Conservation (phyloP, 345 rosid species). For the Diplotaxis tenuifolia region DNA sequence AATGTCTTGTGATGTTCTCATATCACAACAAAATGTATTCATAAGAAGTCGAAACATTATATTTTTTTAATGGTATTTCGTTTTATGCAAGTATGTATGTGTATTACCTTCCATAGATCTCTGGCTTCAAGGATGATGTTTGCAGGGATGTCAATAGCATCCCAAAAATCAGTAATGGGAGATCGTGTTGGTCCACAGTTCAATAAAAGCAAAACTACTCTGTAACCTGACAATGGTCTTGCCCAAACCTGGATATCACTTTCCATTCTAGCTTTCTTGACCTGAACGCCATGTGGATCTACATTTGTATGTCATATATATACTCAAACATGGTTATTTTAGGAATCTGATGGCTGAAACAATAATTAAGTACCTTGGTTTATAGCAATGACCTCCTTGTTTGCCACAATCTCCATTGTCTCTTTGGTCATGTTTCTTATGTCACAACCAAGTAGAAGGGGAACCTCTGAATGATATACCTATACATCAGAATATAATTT, state of each 20-base stretch:
- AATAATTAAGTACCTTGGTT: conserved; percentile 59
- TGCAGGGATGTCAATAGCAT: conserved; percentile 57
- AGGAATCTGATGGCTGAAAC: background rate
- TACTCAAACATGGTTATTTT: background rate
- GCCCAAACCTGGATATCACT: conserved; percentile 83
- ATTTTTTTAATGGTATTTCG: background rate
- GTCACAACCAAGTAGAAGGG: conserved; percentile 82
- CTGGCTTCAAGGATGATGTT: conserved; percentile 49
- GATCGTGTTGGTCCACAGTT: conserved; percentile 46
- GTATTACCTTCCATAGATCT: conserved; percentile 76
- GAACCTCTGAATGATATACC: too few relatives aligned
- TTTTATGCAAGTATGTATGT: background rate
- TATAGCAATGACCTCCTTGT: conserved; percentile 76
- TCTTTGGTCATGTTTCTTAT: conserved; percentile 63
- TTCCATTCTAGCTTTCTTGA: conserved; percentile 62
- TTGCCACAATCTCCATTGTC: conserved; percentile 52
- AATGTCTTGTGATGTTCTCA: conserved; percentile 71
- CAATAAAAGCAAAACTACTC: conserved; percentile 58
- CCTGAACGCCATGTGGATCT: conserved; percentile 81
- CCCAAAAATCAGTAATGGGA: conserved; percentile 64
- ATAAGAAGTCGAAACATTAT: background rate
- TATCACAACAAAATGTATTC: conserved; percentile 26
- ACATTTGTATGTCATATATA: background rate
- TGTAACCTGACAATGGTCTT: conserved; percentile 58
- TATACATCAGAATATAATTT: too few relatives aligned